Conservation (phyloP, 208 protist genomes). For the Crithidia sp. region DNA sequence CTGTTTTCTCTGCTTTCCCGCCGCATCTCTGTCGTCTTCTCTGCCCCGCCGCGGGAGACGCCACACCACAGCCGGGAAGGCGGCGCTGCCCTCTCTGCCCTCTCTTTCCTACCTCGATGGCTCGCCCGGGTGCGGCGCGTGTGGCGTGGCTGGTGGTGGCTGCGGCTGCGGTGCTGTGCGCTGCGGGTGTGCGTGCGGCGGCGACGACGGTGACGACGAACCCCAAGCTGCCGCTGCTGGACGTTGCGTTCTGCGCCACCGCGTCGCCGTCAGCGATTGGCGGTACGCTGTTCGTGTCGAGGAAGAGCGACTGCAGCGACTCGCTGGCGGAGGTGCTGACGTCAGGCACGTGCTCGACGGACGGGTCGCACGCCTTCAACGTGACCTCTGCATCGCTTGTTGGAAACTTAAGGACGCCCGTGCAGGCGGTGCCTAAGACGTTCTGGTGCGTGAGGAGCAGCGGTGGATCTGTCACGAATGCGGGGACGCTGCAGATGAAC, state of each 20-base stretch:
- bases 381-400: conserved; percentile 32
- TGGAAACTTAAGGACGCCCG: conserved; percentile 31
- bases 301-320: conserved; percentile 23
- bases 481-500: conserved; percentile 32
- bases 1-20: too few species aligned
- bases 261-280: conserved; percentile 10
- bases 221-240: conserved; percentile 47
- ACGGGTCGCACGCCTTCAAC: conserved; percentile 53
- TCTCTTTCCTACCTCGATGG: too few species aligned
- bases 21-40: too few species aligned
- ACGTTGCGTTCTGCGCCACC: conserved; percentile 59
- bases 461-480: conserved; percentile 12
- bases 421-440: conserved; percentile 36
- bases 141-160: background rate
- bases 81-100: too few species aligned
- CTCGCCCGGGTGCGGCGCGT: background rate
- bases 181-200: background rate
- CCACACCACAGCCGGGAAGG: too few species aligned
- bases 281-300: conserved; percentile 52
- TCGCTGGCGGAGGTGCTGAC: conserved; percentile 39
- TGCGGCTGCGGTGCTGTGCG: background rate
- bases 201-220: conserved; percentile 16
- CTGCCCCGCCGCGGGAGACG: too few species aligned
- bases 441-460: conserved; percentile 58
- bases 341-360: conserved; percentile 31